Conservation (phyloP, 75 land plant species). For the Selaginella moellendorffii region DNA sequence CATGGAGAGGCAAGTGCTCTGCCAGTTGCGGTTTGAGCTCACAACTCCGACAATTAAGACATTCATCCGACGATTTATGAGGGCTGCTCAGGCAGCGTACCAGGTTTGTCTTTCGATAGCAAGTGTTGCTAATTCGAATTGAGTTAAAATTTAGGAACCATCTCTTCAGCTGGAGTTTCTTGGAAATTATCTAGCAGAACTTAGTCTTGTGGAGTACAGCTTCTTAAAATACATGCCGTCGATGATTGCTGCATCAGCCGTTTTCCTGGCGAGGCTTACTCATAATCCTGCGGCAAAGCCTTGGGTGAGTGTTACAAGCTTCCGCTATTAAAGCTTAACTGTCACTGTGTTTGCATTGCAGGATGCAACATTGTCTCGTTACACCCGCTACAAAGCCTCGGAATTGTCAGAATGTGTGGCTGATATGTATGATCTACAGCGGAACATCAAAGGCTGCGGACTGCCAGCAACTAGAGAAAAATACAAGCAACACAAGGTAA, state of each 20-base stretch:
- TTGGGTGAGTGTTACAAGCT: conserved; percentile 44
- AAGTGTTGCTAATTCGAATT: not conserved
- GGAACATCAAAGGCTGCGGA: conserved; percentile 30
- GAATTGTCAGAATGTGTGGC: conserved; percentile 53
- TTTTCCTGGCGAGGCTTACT: conserved; percentile 64
- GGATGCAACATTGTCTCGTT: conserved; percentile 60
- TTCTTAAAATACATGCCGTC: conserved; percentile 58
- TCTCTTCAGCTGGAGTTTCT: conserved; percentile 65
- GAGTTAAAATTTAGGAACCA: not conserved
- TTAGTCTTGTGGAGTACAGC: conserved; percentile 63
- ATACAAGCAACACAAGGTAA: conserved; percentile 86
- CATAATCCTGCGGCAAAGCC: conserved; percentile 45
- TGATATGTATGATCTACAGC: conserved; percentile 42
- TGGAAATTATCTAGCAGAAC: conserved; percentile 60
- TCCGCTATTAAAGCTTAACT: not conserved
- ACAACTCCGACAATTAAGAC: not conserved
- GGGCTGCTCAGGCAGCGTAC: conserved; percentile 53
- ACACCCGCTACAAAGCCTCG: conserved; percentile 56
- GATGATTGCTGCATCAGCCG: conserved; percentile 54
- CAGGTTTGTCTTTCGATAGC: conserved; percentile 19
- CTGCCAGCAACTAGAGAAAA: conserved; percentile 82
- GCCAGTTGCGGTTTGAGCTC: not conserved
- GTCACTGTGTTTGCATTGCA: conserved; percentile 11
- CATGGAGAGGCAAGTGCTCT: conserved; percentile 7
- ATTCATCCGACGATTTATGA: conserved; percentile 47